Conservation (phyloP, 208 protist species). For the Acanthamoeba sp. region DNA sequence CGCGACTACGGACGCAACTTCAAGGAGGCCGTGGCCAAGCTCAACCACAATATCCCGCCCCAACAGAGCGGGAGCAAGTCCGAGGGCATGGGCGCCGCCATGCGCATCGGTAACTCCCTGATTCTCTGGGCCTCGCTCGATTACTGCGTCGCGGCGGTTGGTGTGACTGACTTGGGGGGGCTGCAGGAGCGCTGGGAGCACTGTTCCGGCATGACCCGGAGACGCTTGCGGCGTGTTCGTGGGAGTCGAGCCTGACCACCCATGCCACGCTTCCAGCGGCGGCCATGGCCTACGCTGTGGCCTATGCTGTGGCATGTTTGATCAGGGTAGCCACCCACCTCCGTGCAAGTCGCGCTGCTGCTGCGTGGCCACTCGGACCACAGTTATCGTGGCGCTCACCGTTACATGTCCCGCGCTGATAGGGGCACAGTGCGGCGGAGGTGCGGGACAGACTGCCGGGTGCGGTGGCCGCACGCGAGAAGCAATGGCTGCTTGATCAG, state of each 20-base stretch:
- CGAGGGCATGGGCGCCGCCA: slow-evolving; percentile 47
- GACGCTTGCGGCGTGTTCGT: background rate
- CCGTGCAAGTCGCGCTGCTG: no score
- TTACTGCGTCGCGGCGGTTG: no score
- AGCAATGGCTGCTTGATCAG: background rate
- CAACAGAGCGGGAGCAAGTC: slow-evolving; percentile 14
- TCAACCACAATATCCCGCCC: background rate
- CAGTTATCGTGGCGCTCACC: no score
- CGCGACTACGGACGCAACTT: slow-evolving; percentile 28
- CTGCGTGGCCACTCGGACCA: background rate
- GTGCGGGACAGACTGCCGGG: background rate
- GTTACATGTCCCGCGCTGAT: background rate
- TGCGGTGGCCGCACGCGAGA: background rate
- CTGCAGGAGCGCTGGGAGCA: background rate
- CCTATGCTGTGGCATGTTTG: background rate
- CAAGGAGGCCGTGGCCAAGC: slow-evolving; percentile 17
- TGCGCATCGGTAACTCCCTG: slow-evolving; percentile 2
- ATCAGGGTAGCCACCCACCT: no score
- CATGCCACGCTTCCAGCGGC: slow-evolving; percentile 11
- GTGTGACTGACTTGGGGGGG: no score
- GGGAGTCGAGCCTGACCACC: background rate
- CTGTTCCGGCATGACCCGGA: slow-evolving; percentile 6
- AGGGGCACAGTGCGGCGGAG: background rate
- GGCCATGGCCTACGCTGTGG: slow-evolving; percentile 2
- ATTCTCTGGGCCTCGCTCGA: no score